phyloP scores from a whole-genome alignment of 2,329 filamentous ascomycete species.

The Tolypocladium guangdongense region DNA sequence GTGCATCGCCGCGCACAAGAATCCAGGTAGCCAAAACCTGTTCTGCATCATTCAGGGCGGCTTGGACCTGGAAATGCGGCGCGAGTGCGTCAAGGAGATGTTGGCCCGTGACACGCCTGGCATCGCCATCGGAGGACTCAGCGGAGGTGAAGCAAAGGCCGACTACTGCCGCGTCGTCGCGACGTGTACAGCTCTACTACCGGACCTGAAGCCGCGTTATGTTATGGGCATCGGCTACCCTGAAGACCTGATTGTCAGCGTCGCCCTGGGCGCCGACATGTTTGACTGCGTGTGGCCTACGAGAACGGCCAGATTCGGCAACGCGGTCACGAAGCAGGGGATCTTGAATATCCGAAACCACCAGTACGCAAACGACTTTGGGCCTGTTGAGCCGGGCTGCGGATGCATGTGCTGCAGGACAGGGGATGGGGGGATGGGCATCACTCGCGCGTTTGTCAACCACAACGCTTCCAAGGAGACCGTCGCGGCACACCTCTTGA shows the following conservation, averaged over 20 bases:
- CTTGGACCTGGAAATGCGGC: conserved; percentile 75
- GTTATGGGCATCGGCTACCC: conserved; percentile 99
- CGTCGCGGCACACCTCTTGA: conserved; percentile 72
- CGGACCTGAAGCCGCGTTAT: conserved; percentile 89
- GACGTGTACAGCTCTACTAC: conserved; percentile 74
- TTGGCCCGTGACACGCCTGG: conserved; percentile 82
- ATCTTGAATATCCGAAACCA: conserved; percentile 77
- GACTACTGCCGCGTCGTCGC: conserved; percentile 87
- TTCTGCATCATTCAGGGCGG: conserved; percentile 99
- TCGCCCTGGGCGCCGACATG: conserved; percentile 95
- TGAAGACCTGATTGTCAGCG: conserved; percentile 86
- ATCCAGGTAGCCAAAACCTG: conserved; percentile 75
- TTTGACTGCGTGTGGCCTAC: conserved; percentile 99
- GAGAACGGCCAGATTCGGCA: conserved; percentile 88
- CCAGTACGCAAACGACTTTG: conserved; percentile 67
- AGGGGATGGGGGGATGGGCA: conserved; percentile 60
- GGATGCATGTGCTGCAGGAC: conserved; percentile 66
- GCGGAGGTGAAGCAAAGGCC: conserved; percentile 86
- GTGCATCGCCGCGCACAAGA: conserved; percentile 81
- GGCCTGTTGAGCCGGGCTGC: conserved; percentile 74
- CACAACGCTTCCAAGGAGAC: conserved; percentile 93
- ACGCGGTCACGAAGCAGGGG: conserved; percentile 73
- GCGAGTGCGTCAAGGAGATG: conserved; percentile 79
- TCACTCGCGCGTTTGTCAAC: conserved; percentile 82
- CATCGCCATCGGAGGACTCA: conserved; percentile 90